Evolutionary conservation across 116 monocot genomes (phyloP), one percentile per base, ranked within the genome.

Genomic region (Cymodocea nodosa): DNA sequence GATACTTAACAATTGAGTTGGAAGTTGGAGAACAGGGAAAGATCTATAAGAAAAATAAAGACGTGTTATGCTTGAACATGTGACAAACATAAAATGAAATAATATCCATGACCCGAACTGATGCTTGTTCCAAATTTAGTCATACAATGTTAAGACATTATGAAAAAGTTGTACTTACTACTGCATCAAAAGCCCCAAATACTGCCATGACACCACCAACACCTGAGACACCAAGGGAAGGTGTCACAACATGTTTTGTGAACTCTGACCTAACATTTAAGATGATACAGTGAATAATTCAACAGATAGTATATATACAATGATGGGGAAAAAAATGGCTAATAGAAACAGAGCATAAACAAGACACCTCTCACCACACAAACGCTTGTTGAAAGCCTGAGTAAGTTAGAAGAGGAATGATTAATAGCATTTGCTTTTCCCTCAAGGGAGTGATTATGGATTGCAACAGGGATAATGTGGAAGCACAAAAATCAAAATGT

Each of bases 121-220:
- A 57, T 60, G 30, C 30, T 60, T 60, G 20, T 17, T 17, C 18
- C 7, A 54, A 54, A 16, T 15, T 5, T 18, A 20, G n/a, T 20
- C 7, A n/a, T 54, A 54, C 3, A 1, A 18, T 16, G 15, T 5
- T 6, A 54, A 54, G n/a, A 7, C 17, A n/a, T 54, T 54, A 6
- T 54, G 17, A 20, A 17, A 54, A 54, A 54, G 18, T 64, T 48
- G 23, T 14, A 78, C 87, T 23, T 76, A 99, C 98, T 73, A 86
- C 54, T 63, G 82, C 89, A 81, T 92, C 89, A 70, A 79, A 75
- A 68, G 75, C 80, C 5, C 92, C 89, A 76, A 73, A 92, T 30
- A 92, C 52, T 35, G 98, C 92, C 98, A 99, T 99, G 54, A 82
- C 89, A 59, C 89, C 98, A 56, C 92, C 98, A 62, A 99, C 84